phyloP scores from a whole-genome alignment of 352 stramenopile genomes.

The Albugo laibachii region DNA sequence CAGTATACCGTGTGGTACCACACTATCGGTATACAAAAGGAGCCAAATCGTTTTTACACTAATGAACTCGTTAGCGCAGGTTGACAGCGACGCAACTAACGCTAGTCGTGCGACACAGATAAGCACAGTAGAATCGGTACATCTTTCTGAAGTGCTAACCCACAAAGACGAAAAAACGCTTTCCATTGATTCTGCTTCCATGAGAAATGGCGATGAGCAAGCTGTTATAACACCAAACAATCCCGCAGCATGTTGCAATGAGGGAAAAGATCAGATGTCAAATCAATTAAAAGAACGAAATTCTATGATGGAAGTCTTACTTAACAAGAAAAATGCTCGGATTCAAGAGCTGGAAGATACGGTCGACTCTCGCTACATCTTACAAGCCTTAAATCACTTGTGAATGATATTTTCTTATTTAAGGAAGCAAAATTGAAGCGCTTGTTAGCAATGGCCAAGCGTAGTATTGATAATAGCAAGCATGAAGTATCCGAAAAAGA shows the following conservation, averaged over 20 bases:
- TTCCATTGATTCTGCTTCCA: too few species aligned
- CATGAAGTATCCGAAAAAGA: conserved; percentile 56
- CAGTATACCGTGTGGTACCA: too few species aligned
- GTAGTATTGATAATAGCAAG: conserved; percentile 80
- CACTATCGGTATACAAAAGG: too few species aligned
- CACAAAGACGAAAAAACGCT: too few species aligned
- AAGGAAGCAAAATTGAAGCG: conserved; percentile 69
- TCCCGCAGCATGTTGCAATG: neutral
- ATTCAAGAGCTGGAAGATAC: conserved; percentile 66
- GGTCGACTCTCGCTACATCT: conserved; percentile 9
- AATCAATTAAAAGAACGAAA: conserved; percentile 33
- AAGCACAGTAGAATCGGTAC: too few species aligned
- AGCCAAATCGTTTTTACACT: too few species aligned
- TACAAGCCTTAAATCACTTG: neutral
- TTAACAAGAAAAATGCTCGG: conserved; percentile 46
- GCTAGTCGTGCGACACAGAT: too few species aligned
- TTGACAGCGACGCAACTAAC: too few species aligned
- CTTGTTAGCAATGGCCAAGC: conserved; percentile 69
- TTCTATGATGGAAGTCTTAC: conserved; percentile 30
- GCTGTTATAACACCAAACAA: too few species aligned
- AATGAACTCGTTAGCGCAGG: too few species aligned
- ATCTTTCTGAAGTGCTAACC: too few species aligned
- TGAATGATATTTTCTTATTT: neutral
- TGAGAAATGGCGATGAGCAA: too few species aligned
- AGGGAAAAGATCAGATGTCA: neutral